Conservation (phyloP, 352 stramenopile genomes). For the Globisporangium spinosum region DNA sequence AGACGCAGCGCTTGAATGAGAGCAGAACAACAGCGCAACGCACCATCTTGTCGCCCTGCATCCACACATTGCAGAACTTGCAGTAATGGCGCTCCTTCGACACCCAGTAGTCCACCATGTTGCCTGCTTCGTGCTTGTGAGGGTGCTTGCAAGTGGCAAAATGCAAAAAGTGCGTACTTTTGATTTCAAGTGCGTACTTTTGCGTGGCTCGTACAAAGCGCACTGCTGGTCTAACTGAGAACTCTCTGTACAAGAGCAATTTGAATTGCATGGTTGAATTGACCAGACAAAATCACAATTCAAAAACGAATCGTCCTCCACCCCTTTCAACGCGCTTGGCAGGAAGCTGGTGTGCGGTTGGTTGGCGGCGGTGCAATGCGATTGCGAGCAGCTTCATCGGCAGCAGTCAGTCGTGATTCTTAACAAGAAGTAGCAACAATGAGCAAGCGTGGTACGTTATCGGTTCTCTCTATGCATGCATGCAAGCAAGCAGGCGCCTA, state of each 20-base stretch:
- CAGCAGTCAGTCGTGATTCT: conserved; percentile 73
- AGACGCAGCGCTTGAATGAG: background rate
- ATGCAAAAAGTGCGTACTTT: background rate
- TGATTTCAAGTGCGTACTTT: background rate
- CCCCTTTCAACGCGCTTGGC: background rate
- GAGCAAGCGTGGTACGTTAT: conserved; percentile 68
- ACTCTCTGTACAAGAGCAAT: background rate
- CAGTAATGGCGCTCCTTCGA: conserved; percentile 76
- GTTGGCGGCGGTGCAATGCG: conserved; percentile 18
- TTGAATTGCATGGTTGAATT: background rate
- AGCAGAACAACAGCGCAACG: conserved; percentile 3
- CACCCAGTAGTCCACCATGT: conserved; percentile 69
- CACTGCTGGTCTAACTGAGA: background rate
- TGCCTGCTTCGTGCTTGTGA: background rate
- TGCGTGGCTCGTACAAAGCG: background rate
- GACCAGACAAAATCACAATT: background rate
- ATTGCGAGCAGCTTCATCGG: background rate
- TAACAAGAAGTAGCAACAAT: conserved; percentile 82
- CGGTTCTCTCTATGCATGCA: background rate
- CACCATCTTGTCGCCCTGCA: conserved; percentile 73
- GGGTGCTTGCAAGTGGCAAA: background rate
- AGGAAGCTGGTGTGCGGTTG: conserved; percentile 18
- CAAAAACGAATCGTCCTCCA: background rate
- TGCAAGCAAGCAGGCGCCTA: background rate
- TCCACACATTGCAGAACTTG: conserved; percentile 89